Evolutionary conservation across 768 basidiomycete species (phyloP).

Genomic region (Lactarius psammicola): DNA sequence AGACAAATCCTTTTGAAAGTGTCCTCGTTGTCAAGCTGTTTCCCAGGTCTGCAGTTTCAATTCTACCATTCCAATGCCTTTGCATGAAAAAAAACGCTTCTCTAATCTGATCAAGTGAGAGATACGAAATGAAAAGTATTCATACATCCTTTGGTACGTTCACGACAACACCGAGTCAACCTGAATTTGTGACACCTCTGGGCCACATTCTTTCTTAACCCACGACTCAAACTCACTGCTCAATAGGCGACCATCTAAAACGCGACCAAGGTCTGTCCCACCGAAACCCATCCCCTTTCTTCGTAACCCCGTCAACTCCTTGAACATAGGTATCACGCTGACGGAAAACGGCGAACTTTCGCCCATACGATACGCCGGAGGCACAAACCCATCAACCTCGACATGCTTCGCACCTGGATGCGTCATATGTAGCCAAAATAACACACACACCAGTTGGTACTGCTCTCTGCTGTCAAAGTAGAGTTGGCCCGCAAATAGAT

Average conservation of each 20-base stretch:
- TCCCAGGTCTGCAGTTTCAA: too few relatives aligned
- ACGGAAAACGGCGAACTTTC: not conserved
- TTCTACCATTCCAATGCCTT: too few relatives aligned
- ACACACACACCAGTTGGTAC: constrained; percentile 4
- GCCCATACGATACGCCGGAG: not conserved
- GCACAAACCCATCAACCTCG: not conserved
- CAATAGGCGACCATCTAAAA: not conserved
- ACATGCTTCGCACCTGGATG: not conserved
- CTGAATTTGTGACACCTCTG: not conserved
- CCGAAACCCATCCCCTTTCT: constrained; percentile 1
- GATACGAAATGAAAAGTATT: not conserved
- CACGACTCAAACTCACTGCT: not conserved
- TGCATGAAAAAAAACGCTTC: too few relatives aligned
- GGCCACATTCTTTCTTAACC: not conserved
- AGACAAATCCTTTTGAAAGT: too few relatives aligned
- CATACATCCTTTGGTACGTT: not conserved
- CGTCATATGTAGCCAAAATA: not conserved
- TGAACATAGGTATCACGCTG: not conserved
- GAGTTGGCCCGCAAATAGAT: constrained; percentile 5
- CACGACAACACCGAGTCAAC: not conserved
- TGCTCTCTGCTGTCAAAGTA: not conserved
- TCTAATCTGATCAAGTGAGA: too few relatives aligned
- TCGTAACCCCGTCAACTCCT: not conserved
- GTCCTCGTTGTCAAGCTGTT: too few relatives aligned
- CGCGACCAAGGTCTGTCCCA: not conserved